Base-by-base conservation (phyloP, 345 rosid species). In the Litchi chinensis region DNA sequence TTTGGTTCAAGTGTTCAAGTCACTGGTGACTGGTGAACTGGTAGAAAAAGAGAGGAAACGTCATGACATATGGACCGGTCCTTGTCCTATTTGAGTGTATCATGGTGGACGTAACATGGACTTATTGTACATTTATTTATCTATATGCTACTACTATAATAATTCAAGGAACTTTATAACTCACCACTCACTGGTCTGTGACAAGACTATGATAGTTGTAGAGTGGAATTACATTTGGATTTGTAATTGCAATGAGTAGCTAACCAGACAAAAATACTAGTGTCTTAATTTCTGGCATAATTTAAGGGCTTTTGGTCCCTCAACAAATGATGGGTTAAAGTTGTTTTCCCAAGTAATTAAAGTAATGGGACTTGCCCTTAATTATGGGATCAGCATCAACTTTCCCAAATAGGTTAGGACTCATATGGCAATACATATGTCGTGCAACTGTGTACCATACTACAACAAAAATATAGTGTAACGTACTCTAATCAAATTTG, bases 201-300 rank as follows among this genome's bases (percentile, higher is more conserved):
- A 4, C 19, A 3, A 54, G 32, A 24, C 46, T 52, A 71, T 57
- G 22, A 74, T 24, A 26, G 18, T 44, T 74, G 66, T 50, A 40
- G 19, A 67, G 66, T 67, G n/a, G 57, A 69, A 24, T 66, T 41
- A 21, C 5, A 57, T 65, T 43, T 54, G 50, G 44, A 18, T 40
- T 32, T 6, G 68, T 66, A 62, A 46, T 65, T 63, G 37, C 69
- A 60, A 44, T 21, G 22, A 50, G 22, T 50, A 40, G 15, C 12
- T 19, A 60, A 2, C 4, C 11, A 8, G 26, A 19, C 12, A n/a
- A 60, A 60, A 60, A 4, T 5, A 54, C 60, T 5, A 15, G 44
- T 71, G 50, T 56, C 85, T 75, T 65, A 71, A 79, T 79, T 70
- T 68, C 62, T 9, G 79, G 73, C 85, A 74, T 79, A 43, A 82